Conservation (phyloP, 768 basidiomycete genomes). For the Mycena pura region DNA sequence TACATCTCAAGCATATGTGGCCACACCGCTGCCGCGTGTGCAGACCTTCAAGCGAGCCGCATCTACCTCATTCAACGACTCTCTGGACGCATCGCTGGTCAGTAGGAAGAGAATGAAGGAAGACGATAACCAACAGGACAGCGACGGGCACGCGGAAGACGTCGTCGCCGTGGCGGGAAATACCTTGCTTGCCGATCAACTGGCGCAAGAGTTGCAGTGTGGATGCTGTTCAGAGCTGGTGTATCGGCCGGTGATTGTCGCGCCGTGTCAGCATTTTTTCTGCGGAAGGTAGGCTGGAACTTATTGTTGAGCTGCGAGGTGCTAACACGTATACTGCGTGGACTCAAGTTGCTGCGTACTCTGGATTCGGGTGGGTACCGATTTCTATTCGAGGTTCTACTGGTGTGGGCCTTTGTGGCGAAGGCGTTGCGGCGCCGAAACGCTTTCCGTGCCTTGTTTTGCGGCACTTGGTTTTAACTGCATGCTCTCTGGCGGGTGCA, state of each 20-base stretch:
- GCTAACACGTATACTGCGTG: background rate
- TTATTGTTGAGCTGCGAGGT: background rate
- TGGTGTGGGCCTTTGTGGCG: no score
- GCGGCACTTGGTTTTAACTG: no score
- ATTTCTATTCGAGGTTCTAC: conserved; percentile 7
- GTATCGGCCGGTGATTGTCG: conserved; percentile 82
- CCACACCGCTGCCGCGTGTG: conserved; percentile 21
- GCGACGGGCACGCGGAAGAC: conserved; percentile 8
- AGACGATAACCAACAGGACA: conserved; percentile 35
- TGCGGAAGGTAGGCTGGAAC: conserved; percentile 79
- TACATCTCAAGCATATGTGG: conserved; percentile 25
- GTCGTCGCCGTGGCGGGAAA: conserved; percentile 18
- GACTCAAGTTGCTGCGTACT: conserved; percentile 72
- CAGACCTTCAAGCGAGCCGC: conserved; percentile 63
- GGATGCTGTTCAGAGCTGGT: conserved; percentile 86
- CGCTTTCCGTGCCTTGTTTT: no score
- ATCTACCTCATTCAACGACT: conserved; percentile 58
- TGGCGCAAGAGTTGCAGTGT: conserved; percentile 80
- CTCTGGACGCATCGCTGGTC: conserved; percentile 48
- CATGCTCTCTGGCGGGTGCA: no score
- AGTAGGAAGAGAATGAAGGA: conserved; percentile 70
- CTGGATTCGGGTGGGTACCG: conserved; percentile 85
- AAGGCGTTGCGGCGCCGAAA: background rate
- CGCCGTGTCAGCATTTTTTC: conserved; percentile 90
- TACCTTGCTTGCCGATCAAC: conserved; percentile 58